A percentile compares a stretch with the other conserved stretches of the same genome.
Evolutionary conservation across 2,329 filamentous ascomycete species (phyloP).

Genomic region (Emmonsiellopsis sp.): DNA sequence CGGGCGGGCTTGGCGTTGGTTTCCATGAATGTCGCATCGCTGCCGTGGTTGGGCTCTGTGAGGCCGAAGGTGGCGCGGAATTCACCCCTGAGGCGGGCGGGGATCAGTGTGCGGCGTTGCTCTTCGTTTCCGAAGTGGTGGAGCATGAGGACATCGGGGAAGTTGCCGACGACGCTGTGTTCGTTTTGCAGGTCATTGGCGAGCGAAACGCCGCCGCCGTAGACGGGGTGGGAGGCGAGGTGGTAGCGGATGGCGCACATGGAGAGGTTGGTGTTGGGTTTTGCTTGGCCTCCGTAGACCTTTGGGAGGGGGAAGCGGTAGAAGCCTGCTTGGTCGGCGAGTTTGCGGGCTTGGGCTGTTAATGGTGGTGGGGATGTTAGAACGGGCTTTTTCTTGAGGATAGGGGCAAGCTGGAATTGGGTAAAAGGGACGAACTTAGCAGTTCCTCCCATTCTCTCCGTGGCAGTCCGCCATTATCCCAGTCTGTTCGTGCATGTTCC

Average conservation of each 20-base stretch:
- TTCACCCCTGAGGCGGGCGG: conserved; percentile 42
- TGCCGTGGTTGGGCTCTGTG: conserved; percentile 53
- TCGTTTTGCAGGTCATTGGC: conserved; percentile 58
- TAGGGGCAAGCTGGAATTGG: not conserved
- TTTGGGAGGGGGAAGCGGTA: conserved; percentile 49
- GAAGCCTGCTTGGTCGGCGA: conserved; percentile 52
- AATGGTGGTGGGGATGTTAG: not conserved
- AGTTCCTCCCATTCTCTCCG: conserved; percentile 50
- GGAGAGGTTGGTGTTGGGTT: conserved; percentile 46
- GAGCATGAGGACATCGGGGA: conserved; percentile 54
- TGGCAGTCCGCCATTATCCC: conserved; percentile 49
- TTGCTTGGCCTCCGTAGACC: conserved; percentile 45
- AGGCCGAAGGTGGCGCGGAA: conserved; percentile 52
- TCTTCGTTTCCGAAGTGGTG: conserved; percentile 48
- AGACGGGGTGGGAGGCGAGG: conserved; percentile 42
- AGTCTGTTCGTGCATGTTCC: conserved; percentile 53
- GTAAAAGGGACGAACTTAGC: conserved; percentile 19
- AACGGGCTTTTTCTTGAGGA: not conserved
- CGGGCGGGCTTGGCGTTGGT: conserved; percentile 41
- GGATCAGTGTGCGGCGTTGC: conserved; percentile 47
- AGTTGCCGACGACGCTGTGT: conserved; percentile 54
- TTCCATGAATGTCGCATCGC: conserved; percentile 54
- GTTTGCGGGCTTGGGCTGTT: conserved; percentile 32
- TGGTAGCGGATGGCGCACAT: conserved; percentile 55
- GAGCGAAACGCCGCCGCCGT: conserved; percentile 44